Conservation (phyloP, 352 stramenopile genomes). For the Porosira glacialis region DNA sequence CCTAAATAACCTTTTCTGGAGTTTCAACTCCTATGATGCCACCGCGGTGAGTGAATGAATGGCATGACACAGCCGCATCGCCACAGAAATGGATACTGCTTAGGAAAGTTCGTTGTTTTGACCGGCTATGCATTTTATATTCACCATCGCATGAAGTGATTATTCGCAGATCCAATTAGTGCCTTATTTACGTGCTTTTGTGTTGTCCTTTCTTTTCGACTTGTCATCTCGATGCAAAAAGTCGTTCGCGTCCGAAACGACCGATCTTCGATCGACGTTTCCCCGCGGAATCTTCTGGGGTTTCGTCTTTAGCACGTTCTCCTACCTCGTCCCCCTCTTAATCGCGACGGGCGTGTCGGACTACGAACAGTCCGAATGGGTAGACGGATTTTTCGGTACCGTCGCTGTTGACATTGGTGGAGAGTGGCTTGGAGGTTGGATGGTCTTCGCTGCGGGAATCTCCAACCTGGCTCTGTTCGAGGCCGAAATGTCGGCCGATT, state of each 20-base stretch:
- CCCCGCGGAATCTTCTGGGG: conserved; percentile 85
- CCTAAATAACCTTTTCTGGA: conserved; percentile 94
- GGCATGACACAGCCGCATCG: too few species aligned
- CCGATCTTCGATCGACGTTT: too few species aligned
- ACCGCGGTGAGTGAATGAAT: too few species aligned
- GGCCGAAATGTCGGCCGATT: conserved; percentile 90
- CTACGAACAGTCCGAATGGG: conserved; percentile 83
- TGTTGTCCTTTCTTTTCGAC: too few species aligned
- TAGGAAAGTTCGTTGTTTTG: too few species aligned
- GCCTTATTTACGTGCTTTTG: too few species aligned
- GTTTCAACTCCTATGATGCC: conserved; percentile 93
- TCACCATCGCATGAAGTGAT: conserved; percentile 87
- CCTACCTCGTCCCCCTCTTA: conserved; percentile 88
- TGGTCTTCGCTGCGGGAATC: conserved; percentile 85
- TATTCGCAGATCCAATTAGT: conserved; percentile 81
- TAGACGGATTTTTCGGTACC: conserved; percentile 87
- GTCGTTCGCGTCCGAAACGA: too few species aligned
- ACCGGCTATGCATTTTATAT: too few species aligned
- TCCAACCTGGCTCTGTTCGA: conserved; percentile 91
- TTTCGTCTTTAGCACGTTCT: conserved; percentile 83
- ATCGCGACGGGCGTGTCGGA: conserved; percentile 85
- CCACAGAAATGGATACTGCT: too few species aligned
- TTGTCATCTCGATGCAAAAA: too few species aligned
- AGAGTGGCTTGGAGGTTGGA: conserved; percentile 85
- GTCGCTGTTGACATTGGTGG: conserved; percentile 86